These are phyloP conservation scores for Thelonectria blattea DNA, from an alignment of 2,329 filamentous ascomycete species.

Conservation along the genomic window DNA sequence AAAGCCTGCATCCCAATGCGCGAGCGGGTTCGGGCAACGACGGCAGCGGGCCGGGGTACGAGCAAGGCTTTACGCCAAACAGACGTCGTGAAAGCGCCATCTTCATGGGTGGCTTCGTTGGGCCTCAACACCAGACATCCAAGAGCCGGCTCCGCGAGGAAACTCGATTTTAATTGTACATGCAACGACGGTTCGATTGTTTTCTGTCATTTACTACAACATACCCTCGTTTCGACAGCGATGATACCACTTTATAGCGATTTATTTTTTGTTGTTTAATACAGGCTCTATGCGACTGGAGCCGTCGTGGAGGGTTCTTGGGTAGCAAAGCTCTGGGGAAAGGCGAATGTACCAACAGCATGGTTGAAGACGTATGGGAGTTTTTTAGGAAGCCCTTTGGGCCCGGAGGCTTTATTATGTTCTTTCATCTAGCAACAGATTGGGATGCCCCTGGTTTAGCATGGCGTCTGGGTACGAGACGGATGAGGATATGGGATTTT, in stretches of 20 bases:
- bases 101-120: slow-evolving; percentile 57
- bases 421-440: slow-evolving; percentile 12
- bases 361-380: slow-evolving; percentile 12
- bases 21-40: slow-evolving; percentile 46
- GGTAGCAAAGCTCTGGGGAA: not conserved
- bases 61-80: slow-evolving; percentile 53
- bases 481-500: slow-evolving; percentile 15
- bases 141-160: slow-evolving; percentile 63
- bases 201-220: slow-evolving; percentile 38
- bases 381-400: slow-evolving; percentile 6
- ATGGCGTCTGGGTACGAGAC: slow-evolving; percentile 21
- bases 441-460: slow-evolving; percentile 20
- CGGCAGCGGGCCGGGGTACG: slow-evolving; percentile 37
- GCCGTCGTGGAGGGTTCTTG: not conserved
- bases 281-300: slow-evolving; percentile 16
- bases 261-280: slow-evolving; percentile 34
- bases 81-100: slow-evolving; percentile 67
- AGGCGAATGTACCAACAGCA: slow-evolving; percentile 20
- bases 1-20: slow-evolving; percentile 25
- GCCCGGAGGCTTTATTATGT: slow-evolving; percentile 8
- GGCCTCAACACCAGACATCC: slow-evolving; percentile 56
- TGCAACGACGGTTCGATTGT: slow-evolving; percentile 28
- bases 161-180: slow-evolving; percentile 50
- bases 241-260: slow-evolving; percentile 40
- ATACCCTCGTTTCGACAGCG: slow-evolving; percentile 42